Base-by-base conservation (phyloP, 176 grass and related monocot species). In the Neostapfia colusana region DNA sequence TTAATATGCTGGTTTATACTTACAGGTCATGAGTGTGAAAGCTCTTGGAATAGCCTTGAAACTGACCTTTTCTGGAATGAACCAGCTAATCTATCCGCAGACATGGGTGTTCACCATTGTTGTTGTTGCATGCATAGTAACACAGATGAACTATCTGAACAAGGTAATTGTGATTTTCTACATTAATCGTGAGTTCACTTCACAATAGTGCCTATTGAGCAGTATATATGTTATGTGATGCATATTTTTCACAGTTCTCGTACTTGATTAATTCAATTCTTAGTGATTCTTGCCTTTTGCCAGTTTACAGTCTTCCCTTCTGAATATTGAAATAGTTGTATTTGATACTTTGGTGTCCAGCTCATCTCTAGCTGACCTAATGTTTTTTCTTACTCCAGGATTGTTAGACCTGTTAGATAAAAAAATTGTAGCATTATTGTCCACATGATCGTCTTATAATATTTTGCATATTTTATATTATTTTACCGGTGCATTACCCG, bases 21-120 rank as follows among this genome's bases (percentile, higher is more conserved):
- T 60, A 76, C 84, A 97, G 94, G 94, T 97, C 78, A 97, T 97
- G 94, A 97, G 94, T 69, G 88, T 97, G 73, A 91, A 97, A 91
- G 94, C 94, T 60, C 94, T 97, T 59, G 94, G 94, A 78, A 93
- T 97, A 69, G 94, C 91, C 63, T 87, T 97, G 75, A 97, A 97
- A 64, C 69, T 97, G 54, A 97, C 94, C 20, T 97, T 97, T 93
- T 93, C 91, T 0, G 94, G 94, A 70, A 88, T 89, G 82, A 97
- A 97, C 81, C 94, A 97, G 67, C 73, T 97, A 72, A 69, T 90
- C 73, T 97, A 97, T 89, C 91, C 91, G 2, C 94, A 97, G 80
- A 91, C 94, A 55, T 97, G 94, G 94, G 34, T 86, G 58, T 97
- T 97, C 81, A 88, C 91, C 39, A 75, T 97, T 71, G 63, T 97